A percentile compares a stretch with the other conserved stretches of the same genome.
Evolutionary conservation across 176 grass and related monocot species (phyloP).

Genomic region (Phyllostachys edulis): DNA sequence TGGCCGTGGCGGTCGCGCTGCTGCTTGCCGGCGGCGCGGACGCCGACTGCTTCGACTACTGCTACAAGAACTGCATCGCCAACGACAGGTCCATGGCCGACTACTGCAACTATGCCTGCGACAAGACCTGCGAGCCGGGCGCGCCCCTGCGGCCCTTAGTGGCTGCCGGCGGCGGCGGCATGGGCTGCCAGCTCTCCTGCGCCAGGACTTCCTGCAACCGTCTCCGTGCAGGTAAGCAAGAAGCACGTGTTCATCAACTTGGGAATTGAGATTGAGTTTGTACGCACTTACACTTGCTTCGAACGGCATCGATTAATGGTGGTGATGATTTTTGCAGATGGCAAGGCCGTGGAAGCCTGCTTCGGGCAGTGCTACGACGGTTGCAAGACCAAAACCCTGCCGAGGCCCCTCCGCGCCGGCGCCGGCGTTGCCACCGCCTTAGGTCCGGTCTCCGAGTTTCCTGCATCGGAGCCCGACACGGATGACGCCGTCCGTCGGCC

Average conservation of each 20-base stretch:
- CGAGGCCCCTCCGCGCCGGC: conserved; percentile 40
- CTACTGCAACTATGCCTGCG: conserved; percentile 64
- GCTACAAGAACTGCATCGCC: conserved; percentile 50
- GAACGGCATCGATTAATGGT: neutral
- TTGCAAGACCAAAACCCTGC: conserved; percentile 16
- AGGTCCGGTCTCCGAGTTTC: neutral
- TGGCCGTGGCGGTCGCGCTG: neutral
- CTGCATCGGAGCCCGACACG: neutral
- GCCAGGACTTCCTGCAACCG: conserved; percentile 7
- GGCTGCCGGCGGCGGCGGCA: neutral
- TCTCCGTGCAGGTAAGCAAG: neutral
- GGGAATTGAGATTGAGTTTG: neutral
- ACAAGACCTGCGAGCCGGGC: conserved; percentile 49
- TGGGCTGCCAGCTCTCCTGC: conserved; percentile 28
- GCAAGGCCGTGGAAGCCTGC: conserved; percentile 11
- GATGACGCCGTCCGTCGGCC: neutral
- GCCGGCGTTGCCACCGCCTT: neutral
- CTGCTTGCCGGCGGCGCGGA: conserved; percentile 21
- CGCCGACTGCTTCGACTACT: conserved; percentile 50
- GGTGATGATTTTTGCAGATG: conserved; percentile 21
- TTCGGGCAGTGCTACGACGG: conserved; percentile 36
- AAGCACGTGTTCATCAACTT: too few relatives aligned
- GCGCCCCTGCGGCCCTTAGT: neutral
- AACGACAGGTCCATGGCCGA: conserved; percentile 43
- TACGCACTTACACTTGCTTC: neutral